Evolutionary conservation across 345 rosid genomes (phyloP), one percentile per base, ranked within the genome.

Genomic region (Lepidium didymum): DNA sequence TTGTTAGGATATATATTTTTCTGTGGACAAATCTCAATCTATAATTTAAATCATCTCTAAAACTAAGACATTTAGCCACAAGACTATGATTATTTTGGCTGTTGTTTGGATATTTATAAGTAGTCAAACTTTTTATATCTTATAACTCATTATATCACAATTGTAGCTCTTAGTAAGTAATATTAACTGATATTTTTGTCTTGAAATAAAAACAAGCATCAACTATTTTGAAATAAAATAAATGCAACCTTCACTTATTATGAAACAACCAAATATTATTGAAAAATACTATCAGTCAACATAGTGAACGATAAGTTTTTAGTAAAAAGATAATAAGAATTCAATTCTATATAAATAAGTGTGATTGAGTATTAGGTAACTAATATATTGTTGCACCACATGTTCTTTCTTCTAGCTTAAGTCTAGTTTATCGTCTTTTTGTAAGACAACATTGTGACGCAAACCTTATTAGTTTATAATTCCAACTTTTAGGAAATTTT

Each of bases 361-460:
- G 56, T 52, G 29, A 52, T 12, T 4, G 37, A 29, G 16, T n/a
- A 33, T 46, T 19, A 55, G 41, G 25, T 54, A 54, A 9, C 4
- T 54, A 52, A 16, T 56, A 61, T 25, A 7, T 8, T 52, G n/a
- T 61, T 18, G 49, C 62, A 52, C 12, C 13, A 36, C 55, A 52
- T 70, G 47, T 62, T 35, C 40, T 53, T 61, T 42, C 62, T 70
- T 70, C 62, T 44, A 72, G 11, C 58, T 29, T 64, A 64, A 63
- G 64, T 46, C 13, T 54, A 54, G 49, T 36, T 36, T 25, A 8
- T 35, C 47, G 16, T 61, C 31, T 41, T 68, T 61, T 31, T 53
- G 57, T 56, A 13, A 62, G 0, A 27, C 31, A 14, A 16, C 3
- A 40, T 7, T 54, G 5, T 16, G 16, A 35, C 29, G 36, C 29